Percentiles rank a stretch among this genome's conserved stretches.
Conservation (phyloP, 495 filamentous ascomycete genomes). For the Penicillium cinerascens region DNA sequence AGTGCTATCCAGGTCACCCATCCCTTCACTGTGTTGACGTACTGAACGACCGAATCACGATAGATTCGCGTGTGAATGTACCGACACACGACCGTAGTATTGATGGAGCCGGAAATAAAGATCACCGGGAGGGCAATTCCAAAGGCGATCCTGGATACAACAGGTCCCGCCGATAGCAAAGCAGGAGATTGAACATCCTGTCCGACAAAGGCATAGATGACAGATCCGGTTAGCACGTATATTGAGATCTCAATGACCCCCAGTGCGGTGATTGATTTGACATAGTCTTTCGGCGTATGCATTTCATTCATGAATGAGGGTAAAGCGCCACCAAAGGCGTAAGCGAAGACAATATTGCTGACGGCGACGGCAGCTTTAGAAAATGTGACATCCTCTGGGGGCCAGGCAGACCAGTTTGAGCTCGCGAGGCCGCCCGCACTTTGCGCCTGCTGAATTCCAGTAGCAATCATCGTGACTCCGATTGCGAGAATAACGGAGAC, state of each 20-base stretch:
- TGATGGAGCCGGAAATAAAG: conserved; percentile 62
- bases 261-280: conserved; percentile 57
- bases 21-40: conserved; percentile 53
- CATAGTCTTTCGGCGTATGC: conserved; percentile 60
- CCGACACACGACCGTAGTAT: conserved; percentile 53
- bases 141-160: conserved; percentile 64
- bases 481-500: conserved; percentile 64
- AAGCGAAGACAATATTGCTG: conserved; percentile 68
- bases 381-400: conserved; percentile 25
- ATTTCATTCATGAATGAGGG: conserved; percentile 73
- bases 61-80: conserved; percentile 59
- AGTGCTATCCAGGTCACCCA: conserved; percentile 58
- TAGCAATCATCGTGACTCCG: conserved; percentile 63
- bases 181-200: conserved; percentile 62
- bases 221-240: conserved; percentile 61
- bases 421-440: conserved; percentile 19
- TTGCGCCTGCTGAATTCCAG: conserved; percentile 40
- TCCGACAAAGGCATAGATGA: conserved; percentile 69
- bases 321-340: conserved; percentile 58
- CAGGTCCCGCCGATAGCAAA: conserved; percentile 55
- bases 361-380: conserved; percentile 51
- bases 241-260: conserved; percentile 59
- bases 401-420: conserved; percentile 36
- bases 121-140: conserved; percentile 72
- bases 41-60: conserved; percentile 45